A percentile compares a stretch with the other conserved stretches of the same genome.
Conservation (phyloP, 1,139 yeast species). For the Neolecta irregularis region DNA sequence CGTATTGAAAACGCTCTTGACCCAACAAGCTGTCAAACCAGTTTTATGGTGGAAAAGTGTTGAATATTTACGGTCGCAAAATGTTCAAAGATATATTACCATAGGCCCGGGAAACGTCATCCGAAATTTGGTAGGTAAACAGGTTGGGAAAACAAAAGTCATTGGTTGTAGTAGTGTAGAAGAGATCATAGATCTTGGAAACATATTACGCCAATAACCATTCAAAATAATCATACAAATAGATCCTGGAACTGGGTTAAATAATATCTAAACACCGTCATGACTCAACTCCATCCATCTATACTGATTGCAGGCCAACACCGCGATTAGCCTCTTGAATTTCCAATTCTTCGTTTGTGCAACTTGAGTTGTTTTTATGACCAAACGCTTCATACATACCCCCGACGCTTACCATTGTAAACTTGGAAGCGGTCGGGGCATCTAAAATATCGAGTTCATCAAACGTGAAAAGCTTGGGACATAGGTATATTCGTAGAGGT, state of each 20-base stretch:
- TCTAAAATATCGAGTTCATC: conserved; percentile 52
- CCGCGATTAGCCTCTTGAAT: too few species aligned
- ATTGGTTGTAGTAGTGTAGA: too few species aligned
- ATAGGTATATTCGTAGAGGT: conserved; percentile 26
- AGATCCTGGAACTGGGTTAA: too few species aligned
- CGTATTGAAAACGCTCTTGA: background rate
- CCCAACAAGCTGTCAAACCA: background rate
- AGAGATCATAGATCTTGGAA: too few species aligned
- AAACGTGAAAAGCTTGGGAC: conserved; percentile 42
- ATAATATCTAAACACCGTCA: too few species aligned
- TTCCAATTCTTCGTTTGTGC: too few species aligned
- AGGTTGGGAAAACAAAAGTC: too few species aligned
- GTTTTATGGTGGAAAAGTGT: conserved; percentile 1
- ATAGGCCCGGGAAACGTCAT: background rate
- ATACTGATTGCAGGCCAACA: too few species aligned
- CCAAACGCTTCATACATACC: background rate
- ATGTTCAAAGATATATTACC: background rate
- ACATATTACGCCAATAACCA: too few species aligned
- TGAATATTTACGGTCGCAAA: background rate
- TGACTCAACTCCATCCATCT: too few species aligned
- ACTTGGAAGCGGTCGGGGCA: conserved; percentile 53
- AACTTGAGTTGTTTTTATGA: background rate
- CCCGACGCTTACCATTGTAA: conserved; percentile 25
- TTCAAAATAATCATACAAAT: too few species aligned
- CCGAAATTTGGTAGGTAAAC: background rate